phyloP scores from a whole-genome alignment of 192 early-diverging fungal species.

The Coemansia sp. region DNA sequence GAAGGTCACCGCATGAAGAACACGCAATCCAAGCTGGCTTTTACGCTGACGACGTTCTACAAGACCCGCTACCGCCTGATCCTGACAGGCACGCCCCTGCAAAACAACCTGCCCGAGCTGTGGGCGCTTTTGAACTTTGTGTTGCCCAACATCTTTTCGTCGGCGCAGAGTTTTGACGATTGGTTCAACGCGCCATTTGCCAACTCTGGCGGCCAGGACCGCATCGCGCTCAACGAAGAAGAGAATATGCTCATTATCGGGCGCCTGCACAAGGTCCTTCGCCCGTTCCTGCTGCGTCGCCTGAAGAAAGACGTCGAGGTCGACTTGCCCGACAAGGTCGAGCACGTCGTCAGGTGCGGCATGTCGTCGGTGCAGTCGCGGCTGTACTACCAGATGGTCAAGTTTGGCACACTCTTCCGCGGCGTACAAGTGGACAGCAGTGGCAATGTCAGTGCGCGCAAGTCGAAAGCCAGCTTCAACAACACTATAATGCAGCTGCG shows the following conservation, averaged over 20 bases:
- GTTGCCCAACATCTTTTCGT: constrained; percentile 95
- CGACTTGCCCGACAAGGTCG: constrained; percentile 96
- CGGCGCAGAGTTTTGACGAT: constrained; percentile 96
- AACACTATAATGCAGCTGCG: constrained; percentile 99
- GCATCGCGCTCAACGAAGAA: constrained; percentile 96
- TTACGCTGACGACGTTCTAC: constrained; percentile 89
- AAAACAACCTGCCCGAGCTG: constrained; percentile 97
- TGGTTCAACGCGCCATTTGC: constrained; percentile 99
- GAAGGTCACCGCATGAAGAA: constrained; percentile 99
- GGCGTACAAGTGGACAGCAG: constrained; percentile 39
- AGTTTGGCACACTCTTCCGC: constrained; percentile 72
- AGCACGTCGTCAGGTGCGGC: constrained; percentile 90
- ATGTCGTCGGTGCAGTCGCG: constrained; percentile 85
- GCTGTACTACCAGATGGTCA: constrained; percentile 88
- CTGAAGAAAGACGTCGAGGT: constrained; percentile 99
- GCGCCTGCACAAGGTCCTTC: constrained; percentile 95
- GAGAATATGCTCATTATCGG: constrained; percentile 95
- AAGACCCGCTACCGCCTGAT: constrained; percentile 89
- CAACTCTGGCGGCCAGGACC: constrained; percentile 78
- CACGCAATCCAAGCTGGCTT: constrained; percentile 82
- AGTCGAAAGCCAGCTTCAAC: constrained; percentile 65
- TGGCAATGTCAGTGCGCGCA: constrained; percentile 55
- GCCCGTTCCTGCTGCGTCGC: constrained; percentile 95
- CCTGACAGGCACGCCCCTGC: constrained; percentile 98
- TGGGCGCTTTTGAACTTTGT: constrained; percentile 98